Evolutionary conservation across 345 rosid species (phyloP).

Genomic region (Eucalyptus fibrosa): DNA sequence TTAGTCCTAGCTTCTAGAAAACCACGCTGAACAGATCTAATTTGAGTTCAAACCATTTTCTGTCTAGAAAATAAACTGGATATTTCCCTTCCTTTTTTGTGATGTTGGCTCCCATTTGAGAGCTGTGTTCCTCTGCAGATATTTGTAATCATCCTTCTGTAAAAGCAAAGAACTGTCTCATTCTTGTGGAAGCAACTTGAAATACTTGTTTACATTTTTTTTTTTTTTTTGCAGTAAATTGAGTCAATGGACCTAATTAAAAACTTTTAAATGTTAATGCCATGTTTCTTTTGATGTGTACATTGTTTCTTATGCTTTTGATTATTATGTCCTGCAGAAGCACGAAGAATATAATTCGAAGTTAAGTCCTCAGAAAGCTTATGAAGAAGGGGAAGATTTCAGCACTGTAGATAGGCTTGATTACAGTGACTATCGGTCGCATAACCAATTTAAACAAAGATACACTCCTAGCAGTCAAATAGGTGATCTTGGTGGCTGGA

Average conservation of each 20-base stretch:
- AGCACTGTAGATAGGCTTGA: slow-evolving; percentile 22
- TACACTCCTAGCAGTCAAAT: slow-evolving; percentile 17
- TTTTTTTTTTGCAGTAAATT: background rate
- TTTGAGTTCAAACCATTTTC: background rate
- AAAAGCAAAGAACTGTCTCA: background rate
- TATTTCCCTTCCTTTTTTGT: background rate
- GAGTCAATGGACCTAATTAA: background rate
- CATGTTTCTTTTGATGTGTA: background rate
- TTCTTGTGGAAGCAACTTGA: background rate
- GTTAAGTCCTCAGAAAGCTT: slow-evolving; percentile 25
- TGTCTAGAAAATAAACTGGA: background rate
- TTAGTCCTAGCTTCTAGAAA: background rate
- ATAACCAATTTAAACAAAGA: slow-evolving; percentile 21
- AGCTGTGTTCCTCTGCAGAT: background rate
- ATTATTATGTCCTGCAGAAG: slow-evolving; percentile 21
- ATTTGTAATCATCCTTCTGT: background rate
- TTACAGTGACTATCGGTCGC: slow-evolving; percentile 20
- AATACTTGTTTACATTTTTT: background rate
- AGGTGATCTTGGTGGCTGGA: slow-evolving; percentile 17
- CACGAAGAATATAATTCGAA: slow-evolving; percentile 24
- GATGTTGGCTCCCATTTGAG: background rate
- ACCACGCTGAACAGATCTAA: background rate
- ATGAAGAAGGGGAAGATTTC: slow-evolving; percentile 20
- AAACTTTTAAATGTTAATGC: background rate
- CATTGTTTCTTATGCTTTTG: background rate